Conservation (phyloP, 495 filamentous ascomycete species). For the Penicillium pancosmium region DNA sequence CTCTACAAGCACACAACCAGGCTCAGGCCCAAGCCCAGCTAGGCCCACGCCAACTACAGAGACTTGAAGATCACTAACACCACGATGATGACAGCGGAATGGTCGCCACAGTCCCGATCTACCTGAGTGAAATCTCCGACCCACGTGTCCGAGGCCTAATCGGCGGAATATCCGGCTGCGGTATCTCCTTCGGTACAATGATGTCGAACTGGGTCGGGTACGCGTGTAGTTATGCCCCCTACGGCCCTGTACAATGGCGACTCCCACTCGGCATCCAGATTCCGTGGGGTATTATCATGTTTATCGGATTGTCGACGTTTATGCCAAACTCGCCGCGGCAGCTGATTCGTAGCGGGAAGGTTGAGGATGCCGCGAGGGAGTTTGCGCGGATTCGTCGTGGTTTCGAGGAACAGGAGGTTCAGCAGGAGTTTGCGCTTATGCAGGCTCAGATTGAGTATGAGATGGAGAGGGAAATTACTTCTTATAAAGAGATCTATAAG, state of each 20-base stretch:
- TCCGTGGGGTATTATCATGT: slow-evolving; percentile 62
- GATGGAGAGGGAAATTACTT: slow-evolving; percentile 57
- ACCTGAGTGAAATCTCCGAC: slow-evolving; percentile 60
- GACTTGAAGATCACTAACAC: too few species aligned
- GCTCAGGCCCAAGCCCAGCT: too few species aligned
- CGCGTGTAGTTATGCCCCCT: slow-evolving; percentile 57
- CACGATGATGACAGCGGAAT: slow-evolving; percentile 38
- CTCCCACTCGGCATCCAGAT: slow-evolving; percentile 61
- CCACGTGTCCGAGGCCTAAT: slow-evolving; percentile 57
- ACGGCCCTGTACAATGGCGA: slow-evolving; percentile 58
- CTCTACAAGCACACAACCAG: neutral
- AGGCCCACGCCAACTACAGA: neutral
- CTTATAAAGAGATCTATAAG: slow-evolving; percentile 54
- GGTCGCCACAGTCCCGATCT: slow-evolving; percentile 61
- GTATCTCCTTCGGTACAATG: slow-evolving; percentile 62
- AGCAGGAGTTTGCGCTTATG: slow-evolving; percentile 59
- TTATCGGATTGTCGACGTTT: slow-evolving; percentile 56
- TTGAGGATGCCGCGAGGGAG: slow-evolving; percentile 51
- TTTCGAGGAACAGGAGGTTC: slow-evolving; percentile 46
- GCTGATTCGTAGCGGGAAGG: slow-evolving; percentile 54
- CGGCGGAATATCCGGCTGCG: slow-evolving; percentile 60
- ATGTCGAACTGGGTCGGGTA: slow-evolving; percentile 61
- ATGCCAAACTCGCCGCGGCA: slow-evolving; percentile 63
- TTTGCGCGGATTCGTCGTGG: slow-evolving; percentile 54
- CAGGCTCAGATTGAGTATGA: slow-evolving; percentile 62